Base-by-base conservation (phyloP, 805 yeast genomes). In the Schwanniomyces sp. region DNA sequence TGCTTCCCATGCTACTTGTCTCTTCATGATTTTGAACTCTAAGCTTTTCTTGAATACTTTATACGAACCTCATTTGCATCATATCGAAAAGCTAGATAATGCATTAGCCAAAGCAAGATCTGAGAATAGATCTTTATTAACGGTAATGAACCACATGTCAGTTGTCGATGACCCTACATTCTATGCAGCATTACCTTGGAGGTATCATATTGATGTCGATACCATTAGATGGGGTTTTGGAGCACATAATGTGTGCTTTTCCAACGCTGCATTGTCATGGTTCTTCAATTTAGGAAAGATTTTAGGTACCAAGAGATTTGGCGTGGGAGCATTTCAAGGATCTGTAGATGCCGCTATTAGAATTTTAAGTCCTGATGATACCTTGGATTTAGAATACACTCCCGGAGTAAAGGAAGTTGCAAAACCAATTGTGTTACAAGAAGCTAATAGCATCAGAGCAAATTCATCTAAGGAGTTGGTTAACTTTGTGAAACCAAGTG, bases 71-170 rank as follows among this genome's bases (percentile, higher is more conserved):
- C 64, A 76, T 37, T 69, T 89, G 10, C 74, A 78, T 48, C 80
- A 88, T 41, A 63, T 85, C 10, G 86, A 87, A 4, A 80, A 78
- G 50, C 68, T 92, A 14, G 87, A 85, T 45, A 66, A 58, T 11
- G 94, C 92, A 0, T 59, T 88, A 36, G 73, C 74, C n/a, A 76
- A 76, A 50, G 84, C 94, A 0, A 67, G 84, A 41, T 54, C 57
- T 1, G 92, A 91, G 56, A 81, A 86, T 49, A 70, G 97, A 40
- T 86, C 94, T 0, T 64, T 92, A 1, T 55, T 92, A 51, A 92
- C 98, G 0, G 78, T 89, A 12, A 89, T 90, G 96, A 91, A 91
- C 64, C 97, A 91, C 61, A 88, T 89, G 94, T 85, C 91, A 2
- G 87, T 79, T 28, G 87, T 90, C 21, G 99, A 92, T 63, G 99